These are phyloP conservation scores for Aspergillus arachidicola DNA, from an alignment of 2,329 filamentous ascomycete species.

Conservation along the genomic window DNA sequence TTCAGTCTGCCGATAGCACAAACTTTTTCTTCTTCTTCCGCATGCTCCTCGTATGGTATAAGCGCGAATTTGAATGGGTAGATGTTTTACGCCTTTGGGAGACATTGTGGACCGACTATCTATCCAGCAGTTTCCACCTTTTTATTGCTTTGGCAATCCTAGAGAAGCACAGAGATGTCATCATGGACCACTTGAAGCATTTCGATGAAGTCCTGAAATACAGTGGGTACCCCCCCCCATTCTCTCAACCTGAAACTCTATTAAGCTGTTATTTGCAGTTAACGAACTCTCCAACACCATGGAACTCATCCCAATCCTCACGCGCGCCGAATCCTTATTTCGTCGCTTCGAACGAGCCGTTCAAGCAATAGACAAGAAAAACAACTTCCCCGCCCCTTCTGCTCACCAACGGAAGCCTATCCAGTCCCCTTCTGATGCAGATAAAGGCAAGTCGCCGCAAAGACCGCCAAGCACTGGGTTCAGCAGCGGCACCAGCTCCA, in stretches of 20 bases:
- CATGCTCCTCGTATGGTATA: constrained; percentile 98
- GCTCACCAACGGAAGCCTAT: constrained; percentile 52
- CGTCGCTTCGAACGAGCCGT: constrained; percentile 84
- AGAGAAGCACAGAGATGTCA: constrained; percentile 94
- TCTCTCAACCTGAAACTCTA: background rate
- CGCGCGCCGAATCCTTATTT: constrained; percentile 87
- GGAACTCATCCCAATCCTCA: constrained; percentile 81
- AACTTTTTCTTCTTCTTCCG: constrained; percentile 99
- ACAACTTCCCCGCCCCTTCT: constrained; percentile 68
- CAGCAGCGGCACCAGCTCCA: constrained; percentile 26
- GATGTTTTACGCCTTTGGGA: constrained; percentile 92
- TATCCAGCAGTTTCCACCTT: constrained; percentile 87
- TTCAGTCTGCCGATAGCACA: constrained; percentile 87
- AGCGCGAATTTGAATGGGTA: constrained; percentile 89
- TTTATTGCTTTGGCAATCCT: constrained; percentile 93
- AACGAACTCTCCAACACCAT: constrained; percentile 95
- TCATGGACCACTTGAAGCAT: constrained; percentile 89
- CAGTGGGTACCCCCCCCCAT: constrained; percentile 56
- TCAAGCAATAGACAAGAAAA: constrained; percentile 88
- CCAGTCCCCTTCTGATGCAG: constrained; percentile 16
- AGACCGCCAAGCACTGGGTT: constrained; percentile 22
- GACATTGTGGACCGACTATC: constrained; percentile 87
- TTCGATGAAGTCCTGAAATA: constrained; percentile 99
- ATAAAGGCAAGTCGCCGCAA: constrained; percentile 37
- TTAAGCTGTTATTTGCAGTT: constrained; percentile 54